Base-by-base conservation (phyloP, 2,329 filamentous ascomycete species). In the Colletotrichum sp. region DNA sequence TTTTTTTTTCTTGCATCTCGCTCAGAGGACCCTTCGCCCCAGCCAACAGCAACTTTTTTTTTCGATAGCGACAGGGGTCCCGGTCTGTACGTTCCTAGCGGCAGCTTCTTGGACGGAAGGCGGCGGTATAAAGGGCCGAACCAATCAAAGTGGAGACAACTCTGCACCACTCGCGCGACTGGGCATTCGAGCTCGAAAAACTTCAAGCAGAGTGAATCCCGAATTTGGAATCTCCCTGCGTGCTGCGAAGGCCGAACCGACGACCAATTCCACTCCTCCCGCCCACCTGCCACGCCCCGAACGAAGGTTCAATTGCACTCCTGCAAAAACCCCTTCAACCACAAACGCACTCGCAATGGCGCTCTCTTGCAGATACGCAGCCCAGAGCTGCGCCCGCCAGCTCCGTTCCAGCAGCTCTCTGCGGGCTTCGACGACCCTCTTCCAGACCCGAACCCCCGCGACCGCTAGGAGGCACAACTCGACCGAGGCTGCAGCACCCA, bases 381-480 rank as follows among this genome's bases (percentile, higher is more conserved):
- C 90, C 80, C 91, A 91, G 86, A 90, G 89, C 89, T 93, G 91
- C 87, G 90, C 90, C 80, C 90, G 91, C 80, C 90, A 92, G 83
- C 86, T 93, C 80, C 90, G 91, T 82, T 86, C 88, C 78, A 83
- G 86, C 77, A 80, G 83, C 79, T 83, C 87, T 68, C 78, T 89
- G 79, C 86, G 89, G 81, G 84, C 86, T 78, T 87, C 90, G 72
- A 84, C 84, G 57, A 83, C 86, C 65, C 82, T 86, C 78, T 78
- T 88, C 71, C 87, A 88, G 85, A 89, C 85, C 81, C 88, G 88
- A 83, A 87, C 86, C 79, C 81, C 86, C 72, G 83, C 86, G 57
- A 84, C 86, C 79, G 84, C 92, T 84, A 92, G 94, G 88, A 93
- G 97, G 91, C 96, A 95, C 94, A 95, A 97, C 87, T 96, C 95